A percentile compares a stretch with the other conserved stretches of the same genome.
Conservation (phyloP, 495 filamentous ascomycete genomes). For the Tuber umbilicatum region DNA sequence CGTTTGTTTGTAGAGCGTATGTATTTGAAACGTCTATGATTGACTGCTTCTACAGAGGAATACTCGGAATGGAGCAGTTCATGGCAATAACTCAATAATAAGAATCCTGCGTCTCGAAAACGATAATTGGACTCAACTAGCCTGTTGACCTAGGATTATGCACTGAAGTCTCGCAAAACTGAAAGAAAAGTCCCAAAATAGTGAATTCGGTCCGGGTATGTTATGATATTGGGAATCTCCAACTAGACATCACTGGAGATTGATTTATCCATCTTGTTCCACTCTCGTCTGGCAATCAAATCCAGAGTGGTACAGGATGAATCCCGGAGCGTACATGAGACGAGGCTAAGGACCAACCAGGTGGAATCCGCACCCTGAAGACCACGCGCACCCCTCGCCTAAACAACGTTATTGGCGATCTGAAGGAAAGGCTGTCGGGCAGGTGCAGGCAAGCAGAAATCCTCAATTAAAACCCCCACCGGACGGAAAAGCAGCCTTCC, state of each 20-base stretch:
- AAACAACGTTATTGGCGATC: constrained; percentile 39
- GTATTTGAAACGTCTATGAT: neutral
- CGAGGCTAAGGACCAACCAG: constrained; percentile 32
- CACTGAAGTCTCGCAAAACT: neutral
- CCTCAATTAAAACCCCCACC: neutral
- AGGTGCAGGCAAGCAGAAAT: neutral
- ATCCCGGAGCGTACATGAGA: constrained; percentile 22
- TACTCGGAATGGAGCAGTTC: constrained; percentile 8
- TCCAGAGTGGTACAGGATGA: constrained; percentile 30
- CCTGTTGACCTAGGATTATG: neutral
- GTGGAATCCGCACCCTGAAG: constrained; percentile 23
- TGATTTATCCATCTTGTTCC: constrained; percentile 16
- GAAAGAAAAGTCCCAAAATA: neutral
- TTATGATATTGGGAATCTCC: constrained; percentile 28
- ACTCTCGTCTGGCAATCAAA: constrained; percentile 34
- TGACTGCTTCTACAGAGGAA: neutral
- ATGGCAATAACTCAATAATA: constrained; percentile 1
- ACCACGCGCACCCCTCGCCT: constrained; percentile 34
- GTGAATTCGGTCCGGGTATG: constrained; percentile 12
- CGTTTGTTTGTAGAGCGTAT: neutral
- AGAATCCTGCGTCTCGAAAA: constrained; percentile 4
- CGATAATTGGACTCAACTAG: neutral
- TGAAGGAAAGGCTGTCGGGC: constrained; percentile 10
- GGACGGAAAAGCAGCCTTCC: neutral
- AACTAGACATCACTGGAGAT: constrained; percentile 30